Evolutionary conservation across 2,329 filamentous ascomycete genomes (phyloP), one percentile per base, ranked within the genome.

Genomic region (Chrysoporthe deuterocubensis): DNA sequence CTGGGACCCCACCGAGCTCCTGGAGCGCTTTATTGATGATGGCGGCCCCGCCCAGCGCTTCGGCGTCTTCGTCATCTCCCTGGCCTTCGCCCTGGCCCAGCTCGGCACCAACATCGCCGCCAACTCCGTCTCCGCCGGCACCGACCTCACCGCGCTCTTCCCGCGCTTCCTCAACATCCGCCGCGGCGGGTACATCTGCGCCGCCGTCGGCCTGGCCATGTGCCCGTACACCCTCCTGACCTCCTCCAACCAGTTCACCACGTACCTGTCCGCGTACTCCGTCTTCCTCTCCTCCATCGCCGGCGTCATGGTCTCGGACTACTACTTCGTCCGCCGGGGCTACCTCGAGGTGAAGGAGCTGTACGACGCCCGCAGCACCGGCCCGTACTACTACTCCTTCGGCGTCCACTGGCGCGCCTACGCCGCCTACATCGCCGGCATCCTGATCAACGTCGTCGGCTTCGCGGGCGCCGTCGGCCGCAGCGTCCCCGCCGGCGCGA

Each of bases 251-350:
- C 89, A 90, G 79, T 97, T 97, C 81, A 96, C 92, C 0, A 96
- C 92, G 3, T 97, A 97, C 76, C 88, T 97, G 0, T 96, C 92
- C 0, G 91, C 94, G 1, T 97, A 97, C 82, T 94, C 92, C 3
- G 93, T 97, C 67, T 97, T 97, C 80, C 85, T 97, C n/a, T 94
- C 92, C 68, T 93, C 92, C 56, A 96, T 97, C 71, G 94, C 93
- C 0, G 94, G 94, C n/a, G 93, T 97, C 71, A 96, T 97, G 81
- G 83, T 94, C 69, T 87, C 85, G 72, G 94, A 97, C 78, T 97
- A 97, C 82, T 97, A 96, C 79, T 70, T 91, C 66, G 92, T 97
- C 5, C 91, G 94, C 67, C 89, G 86, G 68, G 94, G 94, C 5
- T 97, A 94, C 76, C 83, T 96, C 2, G 88, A 94, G 71, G 83